These are phyloP conservation scores for Rhodomyrtus tomentosa DNA, from an alignment of 345 rosid species.

Conservation along the genomic window DNA sequence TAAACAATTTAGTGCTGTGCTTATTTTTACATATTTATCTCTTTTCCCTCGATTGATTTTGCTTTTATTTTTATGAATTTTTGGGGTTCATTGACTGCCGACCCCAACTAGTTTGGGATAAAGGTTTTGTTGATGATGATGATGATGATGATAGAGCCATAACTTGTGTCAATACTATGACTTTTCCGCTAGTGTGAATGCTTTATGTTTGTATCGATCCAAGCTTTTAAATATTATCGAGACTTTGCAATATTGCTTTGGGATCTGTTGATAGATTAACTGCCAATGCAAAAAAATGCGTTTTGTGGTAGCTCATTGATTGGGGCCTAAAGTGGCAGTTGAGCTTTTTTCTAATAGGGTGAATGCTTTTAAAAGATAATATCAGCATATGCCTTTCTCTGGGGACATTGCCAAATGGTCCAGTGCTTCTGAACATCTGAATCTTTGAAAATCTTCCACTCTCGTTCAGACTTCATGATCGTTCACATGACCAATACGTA, in stretches of 20 bases:
- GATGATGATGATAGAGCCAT: background rate
- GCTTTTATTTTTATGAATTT: too few species aligned
- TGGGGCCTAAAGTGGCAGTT: background rate
- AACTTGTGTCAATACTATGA: background rate
- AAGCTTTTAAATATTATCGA: background rate
- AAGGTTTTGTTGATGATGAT: too few species aligned
- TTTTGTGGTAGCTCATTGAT: background rate
- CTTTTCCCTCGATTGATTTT: too few species aligned
- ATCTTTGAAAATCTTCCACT: background rate
- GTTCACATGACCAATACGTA: background rate
- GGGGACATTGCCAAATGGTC: background rate
- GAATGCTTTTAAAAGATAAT: background rate
- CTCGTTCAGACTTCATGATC: background rate
- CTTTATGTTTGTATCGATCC: background rate
- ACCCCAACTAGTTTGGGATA: too few species aligned
- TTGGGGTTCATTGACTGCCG: too few species aligned
- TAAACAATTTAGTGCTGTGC: background rate
- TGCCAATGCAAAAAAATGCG: background rate
- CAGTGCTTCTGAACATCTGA: background rate
- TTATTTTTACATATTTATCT: too few species aligned
- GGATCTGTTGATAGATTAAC: background rate
- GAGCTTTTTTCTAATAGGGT: background rate
- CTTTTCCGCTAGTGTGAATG: background rate
- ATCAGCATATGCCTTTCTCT: background rate
- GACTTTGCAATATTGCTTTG: background rate